Percentiles rank a stretch among this genome's conserved stretches.
Evolutionary conservation across 1,284 basidiomycete genomes (phyloP).

Genomic region (Phellopilus nigrolimitatus): DNA sequence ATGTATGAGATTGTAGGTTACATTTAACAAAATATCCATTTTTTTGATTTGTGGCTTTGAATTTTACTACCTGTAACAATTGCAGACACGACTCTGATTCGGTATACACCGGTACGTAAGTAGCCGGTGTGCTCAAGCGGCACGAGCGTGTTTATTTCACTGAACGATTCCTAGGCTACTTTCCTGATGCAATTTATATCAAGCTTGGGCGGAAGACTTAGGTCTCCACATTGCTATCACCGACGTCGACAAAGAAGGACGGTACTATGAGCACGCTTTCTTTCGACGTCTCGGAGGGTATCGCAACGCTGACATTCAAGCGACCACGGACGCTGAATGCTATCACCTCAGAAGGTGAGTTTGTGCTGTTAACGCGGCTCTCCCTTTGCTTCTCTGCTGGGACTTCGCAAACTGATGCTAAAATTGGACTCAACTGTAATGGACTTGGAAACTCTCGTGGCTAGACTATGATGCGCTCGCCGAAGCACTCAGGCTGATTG

Average conservation of each 20-base stretch:
- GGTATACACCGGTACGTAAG: too few relatives aligned
- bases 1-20: too few relatives aligned
- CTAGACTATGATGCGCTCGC: conserved; percentile 62
- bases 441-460: neutral
- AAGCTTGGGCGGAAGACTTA: too few relatives aligned
- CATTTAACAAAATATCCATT: too few relatives aligned
- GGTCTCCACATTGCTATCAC: neutral
- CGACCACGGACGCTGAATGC: conserved; percentile 58
- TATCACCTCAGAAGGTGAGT: conserved; percentile 49
- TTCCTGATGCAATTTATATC: too few relatives aligned
- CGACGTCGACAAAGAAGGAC: conserved; percentile 27
- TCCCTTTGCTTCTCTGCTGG: conserved; percentile 1
- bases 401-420: neutral
- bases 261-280: conserved; percentile 46
- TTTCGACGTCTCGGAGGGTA: conserved; percentile 47
- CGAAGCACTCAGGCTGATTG: conserved; percentile 50
- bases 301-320: conserved; percentile 66
- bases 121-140: too few relatives aligned
- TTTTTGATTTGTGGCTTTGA: too few relatives aligned
- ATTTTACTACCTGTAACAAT: too few relatives aligned
- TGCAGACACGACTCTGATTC: too few relatives aligned
- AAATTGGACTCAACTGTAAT: neutral
- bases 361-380: neutral
- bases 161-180: too few relatives aligned
- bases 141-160: too few relatives aligned